Percentiles rank a stretch among this genome's conserved stretches.
phyloP scores from a whole-genome alignment of 2,329 filamentous ascomycete species.

The Rutstroemia sp. region DNA sequence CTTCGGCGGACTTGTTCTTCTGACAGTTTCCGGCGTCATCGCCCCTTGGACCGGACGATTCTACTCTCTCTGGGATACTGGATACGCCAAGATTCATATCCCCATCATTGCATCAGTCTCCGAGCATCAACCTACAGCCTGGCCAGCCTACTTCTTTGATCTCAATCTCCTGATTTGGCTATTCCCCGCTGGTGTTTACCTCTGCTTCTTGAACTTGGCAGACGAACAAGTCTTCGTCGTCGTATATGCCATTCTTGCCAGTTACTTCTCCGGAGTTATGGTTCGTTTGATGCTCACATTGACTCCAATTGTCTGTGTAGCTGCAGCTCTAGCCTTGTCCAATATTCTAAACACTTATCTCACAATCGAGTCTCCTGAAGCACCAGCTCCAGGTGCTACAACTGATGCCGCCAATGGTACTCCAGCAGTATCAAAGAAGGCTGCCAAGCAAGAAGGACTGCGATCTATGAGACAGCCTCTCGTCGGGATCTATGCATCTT shows the following conservation, averaged over 20 bases:
- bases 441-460: slow-evolving; percentile 47
- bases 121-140: slow-evolving; percentile 96
- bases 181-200: slow-evolving; percentile 95
- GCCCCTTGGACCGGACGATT: slow-evolving; percentile 97
- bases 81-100: slow-evolving; percentile 98
- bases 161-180: slow-evolving; percentile 98
- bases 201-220: slow-evolving; percentile 88
- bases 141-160: slow-evolving; percentile 99
- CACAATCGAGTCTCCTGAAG: slow-evolving; percentile 53
- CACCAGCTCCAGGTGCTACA: slow-evolving; percentile 37
- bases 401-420: slow-evolving; percentile 31
- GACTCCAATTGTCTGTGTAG: slow-evolving; percentile 92
- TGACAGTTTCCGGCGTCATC: slow-evolving; percentile 85
- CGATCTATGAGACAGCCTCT: slow-evolving; percentile 64
- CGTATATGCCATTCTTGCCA: slow-evolving; percentile 92
- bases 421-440: slow-evolving; percentile 39
- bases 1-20: slow-evolving; percentile 68
- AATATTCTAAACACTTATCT: slow-evolving; percentile 85
- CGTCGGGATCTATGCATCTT: slow-evolving; percentile 73
- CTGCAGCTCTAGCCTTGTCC: slow-evolving; percentile 82
- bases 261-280: slow-evolving; percentile 99
- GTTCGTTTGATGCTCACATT: slow-evolving; percentile 97
- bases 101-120: slow-evolving; percentile 99
- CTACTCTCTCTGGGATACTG: slow-evolving; percentile 98
- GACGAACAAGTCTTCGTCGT: slow-evolving; percentile 98